Base-by-base conservation (phyloP, 306 rosid species). In the Amphicarpaea edgeworthii region DNA sequence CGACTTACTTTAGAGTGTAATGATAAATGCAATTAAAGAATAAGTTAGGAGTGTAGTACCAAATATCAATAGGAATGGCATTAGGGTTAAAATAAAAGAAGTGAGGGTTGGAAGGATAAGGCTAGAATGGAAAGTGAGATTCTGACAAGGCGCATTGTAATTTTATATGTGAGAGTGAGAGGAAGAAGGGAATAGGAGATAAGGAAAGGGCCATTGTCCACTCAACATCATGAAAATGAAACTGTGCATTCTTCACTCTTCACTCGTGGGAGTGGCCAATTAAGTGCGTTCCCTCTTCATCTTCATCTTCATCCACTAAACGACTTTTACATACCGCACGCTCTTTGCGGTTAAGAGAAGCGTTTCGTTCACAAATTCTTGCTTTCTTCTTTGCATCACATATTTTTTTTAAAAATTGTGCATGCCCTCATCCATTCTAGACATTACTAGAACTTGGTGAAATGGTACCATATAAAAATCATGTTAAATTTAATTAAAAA, bases 101-200 rank as follows among this genome's bases (percentile, higher is more conserved):
- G 40, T 34, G 40, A 34, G 60, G 63, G 30, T 0, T 24, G 17
- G 6, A 59, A 59, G 20, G 65, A 59, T 57, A 58, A 24, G 34
- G 64, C 1, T 60, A 6, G 3, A 12, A 21, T 47, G 4, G 24
- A 28, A 67, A 84, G 92, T 91, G 96, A 79, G 69, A 73, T 72
- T 79, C 76, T 85, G 96, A 91, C 92, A 32, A 82, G 68, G 90
- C 93, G 87, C 96, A 90, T 28, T 73, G 73, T 61, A 73, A 80
- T 38, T 60, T 45, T 53, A n/a, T n/a, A n/a, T n/a, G 40, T 7
- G 45, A 30, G 37, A 30, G 37, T n/a, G n/a, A n/a, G n/a, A n/a
- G n/a, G n/a, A n/a, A n/a, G n/a, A n/a, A n/a, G 3, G 28, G 6
- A 14, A 12, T 14, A 28, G 60, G 26, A 32, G 58, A 68, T 67